These are phyloP conservation scores for Cryomyces antarcticus DNA, from an alignment of 495 filamentous ascomycete genomes.

Conservation along the genomic window DNA sequence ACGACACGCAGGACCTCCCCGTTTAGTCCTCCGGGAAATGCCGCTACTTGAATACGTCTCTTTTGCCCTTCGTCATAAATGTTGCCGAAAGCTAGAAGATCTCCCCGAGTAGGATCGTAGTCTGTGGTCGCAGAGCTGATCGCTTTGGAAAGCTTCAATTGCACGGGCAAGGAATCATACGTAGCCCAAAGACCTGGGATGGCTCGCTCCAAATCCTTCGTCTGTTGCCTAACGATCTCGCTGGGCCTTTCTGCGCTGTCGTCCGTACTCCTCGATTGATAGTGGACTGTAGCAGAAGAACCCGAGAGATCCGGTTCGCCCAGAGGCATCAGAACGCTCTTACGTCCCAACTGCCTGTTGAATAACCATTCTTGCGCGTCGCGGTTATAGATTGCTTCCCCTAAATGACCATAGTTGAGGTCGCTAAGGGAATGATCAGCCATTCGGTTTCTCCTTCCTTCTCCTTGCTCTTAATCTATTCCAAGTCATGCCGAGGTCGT, in stretches of 20 bases:
- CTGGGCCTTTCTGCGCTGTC: no score
- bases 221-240: no score
- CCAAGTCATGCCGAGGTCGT: no score
- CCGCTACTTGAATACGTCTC: constrained; percentile 19
- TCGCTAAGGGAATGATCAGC: constrained; percentile 30
- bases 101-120: constrained; percentile 14
- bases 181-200: no score
- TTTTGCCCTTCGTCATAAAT: constrained; percentile 8
- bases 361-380: constrained; percentile 38
- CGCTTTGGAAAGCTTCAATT: constrained; percentile 11
- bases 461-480: background rate
- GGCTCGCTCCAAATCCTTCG: no score
- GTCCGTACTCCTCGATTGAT: no score
- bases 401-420: constrained; percentile 48
- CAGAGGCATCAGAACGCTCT: constrained; percentile 5
- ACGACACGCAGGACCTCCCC: constrained; percentile 31
- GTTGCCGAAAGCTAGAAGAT: constrained; percentile 15
- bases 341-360: constrained; percentile 10
- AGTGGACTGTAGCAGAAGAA: constrained; percentile 9
- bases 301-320: constrained; percentile 2
- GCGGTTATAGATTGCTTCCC: constrained; percentile 32
- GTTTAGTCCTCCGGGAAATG: constrained; percentile 26
- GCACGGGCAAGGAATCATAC: background rate
- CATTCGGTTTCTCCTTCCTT: constrained; percentile 29
- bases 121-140: constrained; percentile 3